Evolutionary conservation across 768 basidiomycete genomes (phyloP).

Genomic region (Hericium alpestre): DNA sequence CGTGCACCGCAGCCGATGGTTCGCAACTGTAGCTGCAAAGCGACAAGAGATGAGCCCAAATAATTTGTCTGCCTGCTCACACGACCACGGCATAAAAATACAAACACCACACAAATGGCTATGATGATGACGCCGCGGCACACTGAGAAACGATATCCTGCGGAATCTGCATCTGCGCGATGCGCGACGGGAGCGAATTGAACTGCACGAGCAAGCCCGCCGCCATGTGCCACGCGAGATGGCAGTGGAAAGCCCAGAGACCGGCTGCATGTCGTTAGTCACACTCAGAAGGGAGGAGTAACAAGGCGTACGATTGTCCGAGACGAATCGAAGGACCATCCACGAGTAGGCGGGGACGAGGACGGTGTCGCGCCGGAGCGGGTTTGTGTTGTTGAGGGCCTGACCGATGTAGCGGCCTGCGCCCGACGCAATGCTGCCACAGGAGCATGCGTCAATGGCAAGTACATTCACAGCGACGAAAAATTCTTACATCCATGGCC

Average conservation of each 20-base stretch:
- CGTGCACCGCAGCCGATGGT: too few species aligned
- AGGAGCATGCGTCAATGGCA: background rate
- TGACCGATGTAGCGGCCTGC: constrained; percentile 7
- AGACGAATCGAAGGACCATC: constrained; percentile 7
- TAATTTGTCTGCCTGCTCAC: too few species aligned
- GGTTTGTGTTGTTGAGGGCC: constrained; percentile 3
- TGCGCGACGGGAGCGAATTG: background rate
- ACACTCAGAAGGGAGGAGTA: background rate
- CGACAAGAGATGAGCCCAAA: too few species aligned
- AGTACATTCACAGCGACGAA: background rate
- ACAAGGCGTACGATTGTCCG: constrained; percentile 7
- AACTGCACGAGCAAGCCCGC: constrained; percentile 9
- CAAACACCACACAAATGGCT: too few species aligned
- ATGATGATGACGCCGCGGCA: background rate
- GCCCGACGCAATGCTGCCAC: constrained; percentile 7
- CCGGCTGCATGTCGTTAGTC: constrained; percentile 2
- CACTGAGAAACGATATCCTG: constrained; percentile 5
- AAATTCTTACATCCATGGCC: constrained; percentile 8
- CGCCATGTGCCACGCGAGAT: constrained; percentile 9
- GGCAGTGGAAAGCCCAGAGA: constrained; percentile 11
- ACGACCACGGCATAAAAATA: too few species aligned
- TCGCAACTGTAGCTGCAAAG: too few species aligned
- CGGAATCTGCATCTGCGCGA: constrained; percentile 5
- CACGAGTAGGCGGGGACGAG: constrained; percentile 9
- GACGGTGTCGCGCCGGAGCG: constrained; percentile 7